These are phyloP conservation scores for Paxillus ammoniavirescens DNA, from an alignment of 768 basidiomycete species.

Conservation along the genomic window DNA sequence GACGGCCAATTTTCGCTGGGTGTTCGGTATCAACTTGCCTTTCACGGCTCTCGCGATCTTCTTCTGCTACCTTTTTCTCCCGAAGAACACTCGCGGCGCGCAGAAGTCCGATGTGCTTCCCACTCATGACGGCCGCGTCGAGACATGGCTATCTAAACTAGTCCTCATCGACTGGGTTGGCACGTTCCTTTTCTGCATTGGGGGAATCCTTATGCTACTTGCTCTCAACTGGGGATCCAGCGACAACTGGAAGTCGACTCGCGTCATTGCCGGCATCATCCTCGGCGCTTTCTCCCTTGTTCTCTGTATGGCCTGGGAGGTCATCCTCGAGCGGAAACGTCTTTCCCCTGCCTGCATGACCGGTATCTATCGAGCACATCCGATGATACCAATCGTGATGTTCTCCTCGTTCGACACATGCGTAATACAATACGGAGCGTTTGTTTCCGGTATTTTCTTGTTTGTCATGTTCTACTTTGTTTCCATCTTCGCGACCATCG, in stretches of 20 bases:
- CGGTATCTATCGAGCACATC: slow-evolving; percentile 30
- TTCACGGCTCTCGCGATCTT: slow-evolving; percentile 34
- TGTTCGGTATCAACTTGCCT: slow-evolving; percentile 55
- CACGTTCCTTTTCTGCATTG: slow-evolving; percentile 40
- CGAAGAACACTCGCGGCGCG: slow-evolving; percentile 32
- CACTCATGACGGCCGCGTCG: background rate
- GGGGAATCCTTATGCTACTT: slow-evolving; percentile 46
- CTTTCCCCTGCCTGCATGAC: background rate
- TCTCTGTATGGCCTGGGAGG: slow-evolving; percentile 43
- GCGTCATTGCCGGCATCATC: slow-evolving; percentile 47
- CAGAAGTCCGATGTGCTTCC: slow-evolving; percentile 14
- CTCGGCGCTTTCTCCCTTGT: slow-evolving; percentile 43
- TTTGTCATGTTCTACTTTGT: slow-evolving; percentile 56
- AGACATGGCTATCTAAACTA: slow-evolving; percentile 29
- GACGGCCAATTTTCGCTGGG: slow-evolving; percentile 46
- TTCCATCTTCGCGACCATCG: slow-evolving; percentile 49
- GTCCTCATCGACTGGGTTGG: slow-evolving; percentile 48
- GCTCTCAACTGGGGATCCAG: slow-evolving; percentile 52
- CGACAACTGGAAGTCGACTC: slow-evolving; percentile 38
- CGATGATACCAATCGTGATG: slow-evolving; percentile 47
- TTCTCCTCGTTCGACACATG: slow-evolving; percentile 29
- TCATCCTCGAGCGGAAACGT: slow-evolving; percentile 32
- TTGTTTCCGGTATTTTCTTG: slow-evolving; percentile 28
- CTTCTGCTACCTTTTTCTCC: slow-evolving; percentile 37
- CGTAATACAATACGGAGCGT: too few relatives aligned